Conservation (phyloP, 805 yeast species). For the Saccharomyces kudriavzevii region DNA sequence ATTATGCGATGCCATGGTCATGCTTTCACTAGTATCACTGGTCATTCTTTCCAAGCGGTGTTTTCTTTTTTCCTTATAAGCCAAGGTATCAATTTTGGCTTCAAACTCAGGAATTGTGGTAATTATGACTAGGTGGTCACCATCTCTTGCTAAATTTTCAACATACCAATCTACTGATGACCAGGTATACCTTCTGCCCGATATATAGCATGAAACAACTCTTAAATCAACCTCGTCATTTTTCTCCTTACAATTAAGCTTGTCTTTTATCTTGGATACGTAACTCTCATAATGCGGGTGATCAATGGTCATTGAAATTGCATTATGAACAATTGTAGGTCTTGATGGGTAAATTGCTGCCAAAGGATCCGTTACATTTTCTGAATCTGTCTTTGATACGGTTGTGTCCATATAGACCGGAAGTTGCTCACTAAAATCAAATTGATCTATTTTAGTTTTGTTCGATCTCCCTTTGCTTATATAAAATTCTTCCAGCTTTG, state of each 20-base stretch:
- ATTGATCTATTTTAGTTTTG: conserved; percentile 17
- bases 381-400: background rate
- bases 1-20: background rate
- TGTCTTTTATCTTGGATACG: conserved; percentile 6
- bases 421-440: conserved; percentile 26
- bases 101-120: conserved; percentile 39
- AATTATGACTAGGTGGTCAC: conserved; percentile 55
- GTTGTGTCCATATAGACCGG: conserved; percentile 12
- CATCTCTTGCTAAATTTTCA: conserved; percentile 46
- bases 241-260: conserved; percentile 5
- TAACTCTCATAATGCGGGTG: conserved; percentile 13
- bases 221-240: conserved; percentile 24
- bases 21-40: background rate
- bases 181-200: conserved; percentile 68
- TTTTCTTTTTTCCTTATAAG: conserved; percentile 7
- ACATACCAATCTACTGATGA: conserved; percentile 65
- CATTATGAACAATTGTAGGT: conserved; percentile 25
- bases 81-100: conserved; percentile 10
- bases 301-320: conserved; percentile 21
- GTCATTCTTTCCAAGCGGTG: background rate
- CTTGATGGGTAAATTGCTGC: conserved; percentile 29
- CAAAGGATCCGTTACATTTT: conserved; percentile 13
- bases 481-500: conserved; percentile 24
- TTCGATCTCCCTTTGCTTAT: conserved; percentile 22
- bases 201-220: conserved; percentile 49